These are phyloP conservation scores for Fusarium annulatum DNA, from an alignment of 2,329 filamentous ascomycete genomes.

Conservation along the genomic window DNA sequence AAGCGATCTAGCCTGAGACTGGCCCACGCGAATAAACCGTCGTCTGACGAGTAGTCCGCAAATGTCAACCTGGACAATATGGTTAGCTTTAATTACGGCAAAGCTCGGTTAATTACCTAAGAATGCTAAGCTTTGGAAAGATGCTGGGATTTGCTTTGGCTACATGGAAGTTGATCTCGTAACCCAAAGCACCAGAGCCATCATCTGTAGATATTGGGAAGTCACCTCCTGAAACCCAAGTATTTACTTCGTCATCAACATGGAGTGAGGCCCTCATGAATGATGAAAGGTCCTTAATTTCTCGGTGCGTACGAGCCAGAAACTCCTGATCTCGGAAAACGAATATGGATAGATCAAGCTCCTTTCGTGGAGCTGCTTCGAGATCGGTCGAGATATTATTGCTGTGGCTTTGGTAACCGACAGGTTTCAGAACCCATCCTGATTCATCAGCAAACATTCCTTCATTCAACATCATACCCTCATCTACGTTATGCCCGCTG, in stretches of 20 bases:
- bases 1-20: neutral
- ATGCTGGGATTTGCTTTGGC: neutral
- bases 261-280: neutral
- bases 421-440: neutral
- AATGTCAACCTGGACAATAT: neutral
- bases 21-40: neutral
- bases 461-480: neutral
- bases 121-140: neutral
- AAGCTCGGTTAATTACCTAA: neutral
- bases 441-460: neutral
- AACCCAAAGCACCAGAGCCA: neutral
- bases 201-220: neutral
- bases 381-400: accelerated
- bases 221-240: no score
- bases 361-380: accelerated
- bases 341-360: accelerated
- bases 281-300: neutral
- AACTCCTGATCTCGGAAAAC: neutral
- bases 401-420: accelerated
- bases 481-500: accelerated
- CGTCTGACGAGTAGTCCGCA: no score
- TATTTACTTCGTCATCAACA: neutral
- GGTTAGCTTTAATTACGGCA: accelerated
- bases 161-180: accelerated
- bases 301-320: accelerated